Base-by-base conservation (phyloP, 2,329 filamentous ascomycete species). In the Xylaria sp. region DNA sequence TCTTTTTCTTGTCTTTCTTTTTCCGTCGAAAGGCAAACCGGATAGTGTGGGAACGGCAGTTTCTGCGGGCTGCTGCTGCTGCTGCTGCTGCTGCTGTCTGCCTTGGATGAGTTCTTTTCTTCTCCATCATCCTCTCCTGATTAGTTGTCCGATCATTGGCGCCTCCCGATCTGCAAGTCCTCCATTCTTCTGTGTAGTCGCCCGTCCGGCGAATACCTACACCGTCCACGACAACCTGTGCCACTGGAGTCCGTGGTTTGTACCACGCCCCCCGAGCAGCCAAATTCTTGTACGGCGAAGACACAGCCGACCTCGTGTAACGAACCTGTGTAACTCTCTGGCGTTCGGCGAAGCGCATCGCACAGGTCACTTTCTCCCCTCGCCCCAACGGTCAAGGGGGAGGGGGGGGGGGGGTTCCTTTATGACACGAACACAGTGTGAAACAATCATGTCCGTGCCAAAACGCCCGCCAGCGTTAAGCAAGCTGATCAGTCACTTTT, bases 401-500 rank as follows among this genome's bases (percentile, higher is more conserved):
- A 41, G 38, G 18, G 16, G 41, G 55, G 57, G 58, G 44, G 34
- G 55, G 55, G 57, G 41, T 24, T 39, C 37, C 21, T 38, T 37
- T 24, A 22, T 41, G 37, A 49, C 49, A 40, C 52, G 54, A 62
- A 62, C 59, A 62, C 59, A 62, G 59, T 62, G 59, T 21, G 51
- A 52, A 49, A 49, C n/a, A 34, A 34, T 39, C 20, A 9, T 42
- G 16, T 29, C 17, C n/a, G n/a, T n/a, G n/a, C n/a, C n/a, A n/a
- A 24, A 24, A 43, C 16, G 41, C 19, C 20, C 19, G 16, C 37
- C 46, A 17, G 24, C 18, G 39, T 13, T 37, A 48, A 21, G 44
- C 24, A 24, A 57, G 29, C 16, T 48, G 54, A 59, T 50, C 50
- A 52, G 52, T 58, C 58, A 59, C 49, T 49, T 52, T 34, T 11